Conservation (phyloP, 768 basidiomycete genomes). For the Lentinula raphanica region DNA sequence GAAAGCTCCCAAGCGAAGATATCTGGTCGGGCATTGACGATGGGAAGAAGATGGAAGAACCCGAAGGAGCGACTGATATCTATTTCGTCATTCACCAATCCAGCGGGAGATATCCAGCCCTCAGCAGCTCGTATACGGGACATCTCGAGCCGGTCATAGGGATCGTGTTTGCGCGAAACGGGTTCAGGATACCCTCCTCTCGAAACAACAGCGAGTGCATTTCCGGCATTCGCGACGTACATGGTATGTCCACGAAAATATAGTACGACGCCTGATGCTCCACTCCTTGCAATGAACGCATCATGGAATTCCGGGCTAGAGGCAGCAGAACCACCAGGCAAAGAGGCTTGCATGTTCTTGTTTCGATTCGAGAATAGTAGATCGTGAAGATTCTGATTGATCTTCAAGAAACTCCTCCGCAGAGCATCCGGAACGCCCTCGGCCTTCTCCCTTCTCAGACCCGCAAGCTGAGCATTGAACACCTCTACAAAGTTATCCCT, state of each 20-base stretch:
- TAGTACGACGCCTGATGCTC: constrained; percentile 81
- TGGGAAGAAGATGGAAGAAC: constrained; percentile 82
- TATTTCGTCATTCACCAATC: constrained; percentile 86
- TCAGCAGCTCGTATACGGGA: constrained; percentile 86
- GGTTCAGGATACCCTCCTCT: constrained; percentile 65
- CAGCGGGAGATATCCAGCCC: constrained; percentile 90
- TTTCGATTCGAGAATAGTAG: constrained; percentile 60
- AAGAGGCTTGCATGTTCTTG: constrained; percentile 40
- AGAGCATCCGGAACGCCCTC: constrained; percentile 73
- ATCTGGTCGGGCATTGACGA: constrained; percentile 86
- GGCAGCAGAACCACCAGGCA: constrained; percentile 36
- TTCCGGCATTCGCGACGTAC: constrained; percentile 87
- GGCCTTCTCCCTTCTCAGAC: constrained; percentile 36
- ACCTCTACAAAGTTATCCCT: constrained; percentile 71
- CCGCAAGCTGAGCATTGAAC: constrained; percentile 55
- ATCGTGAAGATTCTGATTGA: constrained; percentile 81
- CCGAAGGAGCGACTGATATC: constrained; percentile 94
- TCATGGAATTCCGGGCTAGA: constrained; percentile 30
- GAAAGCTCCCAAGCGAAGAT: constrained; percentile 63
- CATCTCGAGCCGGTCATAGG: constrained; percentile 82
- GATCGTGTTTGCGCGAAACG: constrained; percentile 81
- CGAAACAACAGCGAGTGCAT: constrained; percentile 83
- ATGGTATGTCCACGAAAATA: constrained; percentile 78
- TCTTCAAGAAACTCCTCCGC: constrained; percentile 78
- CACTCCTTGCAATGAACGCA: constrained; percentile 53